Evolutionary conservation across 306 rosid genomes (phyloP).

Genomic region (Adenanthera pavonina): DNA sequence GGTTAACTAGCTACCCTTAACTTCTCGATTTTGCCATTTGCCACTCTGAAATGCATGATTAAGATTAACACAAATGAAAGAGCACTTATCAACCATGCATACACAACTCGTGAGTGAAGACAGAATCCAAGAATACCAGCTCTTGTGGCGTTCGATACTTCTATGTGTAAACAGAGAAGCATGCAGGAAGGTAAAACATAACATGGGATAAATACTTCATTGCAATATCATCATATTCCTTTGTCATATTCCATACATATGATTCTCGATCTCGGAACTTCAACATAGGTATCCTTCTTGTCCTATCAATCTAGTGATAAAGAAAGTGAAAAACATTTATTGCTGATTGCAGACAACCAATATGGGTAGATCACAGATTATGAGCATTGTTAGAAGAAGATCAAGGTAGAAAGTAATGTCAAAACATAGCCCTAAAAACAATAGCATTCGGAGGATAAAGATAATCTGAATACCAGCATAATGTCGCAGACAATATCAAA

Average conservation of each 20-base stretch:
- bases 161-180: conserved; percentile 80
- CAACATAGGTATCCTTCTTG: conserved; percentile 84
- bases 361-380: background rate
- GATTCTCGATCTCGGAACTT: conserved; percentile 93
- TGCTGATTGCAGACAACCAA: conserved; percentile 21
- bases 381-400: conserved; percentile 10
- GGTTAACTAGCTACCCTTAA: background rate
- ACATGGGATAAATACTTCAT: conserved; percentile 89
- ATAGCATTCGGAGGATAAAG: background rate
- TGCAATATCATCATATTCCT: conserved; percentile 96
- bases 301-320: conserved; percentile 81
- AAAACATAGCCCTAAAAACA: background rate
- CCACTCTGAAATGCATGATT: background rate
- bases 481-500: background rate
- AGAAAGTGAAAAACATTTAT: conserved; percentile 14
- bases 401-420: conserved; percentile 10
- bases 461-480: background rate
- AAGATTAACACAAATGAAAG: conserved; percentile 25
- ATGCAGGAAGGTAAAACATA: conserved; percentile 74
- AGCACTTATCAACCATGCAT: conserved; percentile 89
- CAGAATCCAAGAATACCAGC: conserved; percentile 99
- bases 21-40: background rate
- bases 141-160: conserved; percentile 94
- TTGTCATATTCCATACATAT: conserved; percentile 83
- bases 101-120: conserved; percentile 97